Evolutionary conservation across 495 filamentous ascomycete species (phyloP).

Genomic region (Saxophila tyrrhenica): DNA sequence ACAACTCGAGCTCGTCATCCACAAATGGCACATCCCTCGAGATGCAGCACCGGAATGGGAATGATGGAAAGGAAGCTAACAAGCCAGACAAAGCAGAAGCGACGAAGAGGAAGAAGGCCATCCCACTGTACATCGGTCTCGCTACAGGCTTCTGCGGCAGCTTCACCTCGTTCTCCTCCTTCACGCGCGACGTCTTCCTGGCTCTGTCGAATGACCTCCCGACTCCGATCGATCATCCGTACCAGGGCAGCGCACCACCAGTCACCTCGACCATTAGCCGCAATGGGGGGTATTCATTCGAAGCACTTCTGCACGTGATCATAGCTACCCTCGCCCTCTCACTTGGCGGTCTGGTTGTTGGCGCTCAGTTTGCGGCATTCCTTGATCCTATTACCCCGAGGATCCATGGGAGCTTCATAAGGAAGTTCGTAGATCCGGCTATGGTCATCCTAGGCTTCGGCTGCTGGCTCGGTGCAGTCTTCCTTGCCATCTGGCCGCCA

Average conservation of each 20-base stretch:
- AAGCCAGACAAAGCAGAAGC: conserved; percentile 1
- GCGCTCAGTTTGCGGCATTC: conserved; percentile 68
- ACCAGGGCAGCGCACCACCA: conserved; percentile 14
- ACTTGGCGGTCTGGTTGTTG: conserved; percentile 55
- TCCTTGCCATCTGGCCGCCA: conserved; percentile 66
- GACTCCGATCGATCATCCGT: conserved; percentile 32
- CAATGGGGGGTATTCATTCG: conserved; percentile 72
- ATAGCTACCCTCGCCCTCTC: conserved; percentile 57
- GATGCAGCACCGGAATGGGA: conserved; percentile 32
- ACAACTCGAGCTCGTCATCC: conserved; percentile 40
- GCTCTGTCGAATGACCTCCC: conserved; percentile 66
- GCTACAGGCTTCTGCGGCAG: conserved; percentile 90
- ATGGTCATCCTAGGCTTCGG: conserved; percentile 54
- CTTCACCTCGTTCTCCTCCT: conserved; percentile 84
- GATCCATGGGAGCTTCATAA: conserved; percentile 45
- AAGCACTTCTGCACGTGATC: conserved; percentile 62
- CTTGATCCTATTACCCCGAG: conserved; percentile 43
- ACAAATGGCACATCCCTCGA: conserved; percentile 23
- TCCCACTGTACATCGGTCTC: conserved; percentile 84
- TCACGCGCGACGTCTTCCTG: conserved; percentile 77
- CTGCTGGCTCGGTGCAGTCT: conserved; percentile 67
- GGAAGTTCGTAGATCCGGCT: conserved; percentile 50
- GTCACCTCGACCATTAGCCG: conserved; percentile 30
- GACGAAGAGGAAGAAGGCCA: conserved; percentile 54
- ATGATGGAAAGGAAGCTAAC: neutral